Base-by-base conservation (phyloP, 1,284 basidiomycete genomes). In the Farysia itapuensis region DNA sequence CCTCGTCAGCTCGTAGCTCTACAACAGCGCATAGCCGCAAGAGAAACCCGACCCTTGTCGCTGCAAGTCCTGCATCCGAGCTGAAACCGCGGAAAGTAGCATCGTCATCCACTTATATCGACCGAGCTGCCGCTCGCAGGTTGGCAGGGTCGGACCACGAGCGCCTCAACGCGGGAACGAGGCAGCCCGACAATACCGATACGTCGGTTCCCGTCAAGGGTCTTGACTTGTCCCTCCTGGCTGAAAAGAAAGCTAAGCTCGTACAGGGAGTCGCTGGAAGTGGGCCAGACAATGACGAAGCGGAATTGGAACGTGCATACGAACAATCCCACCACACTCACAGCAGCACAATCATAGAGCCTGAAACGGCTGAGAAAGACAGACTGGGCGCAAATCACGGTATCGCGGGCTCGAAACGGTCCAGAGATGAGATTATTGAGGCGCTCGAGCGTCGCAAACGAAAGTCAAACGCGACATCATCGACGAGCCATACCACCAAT, bases 141-240 rank as follows among this genome's bases (percentile, higher is more conserved):
- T 34, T 43, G 4, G 54, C 51, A 9, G 31, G 15, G 5, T 16
- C 25, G 8, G 8, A 28, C 24, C 37, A 51, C 33, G 66, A 69
- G 16, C 64, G 48, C 33, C 30, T 23, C 35, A 69, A 90, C 84
- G 84, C 89, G 21, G 89, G 90, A 77, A 84, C 86, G 14, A 79
- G 92, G 3, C 79, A 89, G 1, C 84, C 87, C 45, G 90, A 90
- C 25, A 90, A 94, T 75, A 84, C 84, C 31, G 83, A 86, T 42
- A 89, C 93, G 74, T 85, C 87, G 3, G 84, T 92, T 35, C 83
- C 92, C 4, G 89, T 92, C 30, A 93, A 90, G 67, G 89, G 91
- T n/a, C 84, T 95, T 24, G 91, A 95, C 72, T 84, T 86, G 72
- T 85, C 89, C 0, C 82, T 94, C 4, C 80, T 95, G 7, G 88